Evolutionary conservation across 208 protist genomes (phyloP).

Genomic region (Porcisia hertigi): DNA sequence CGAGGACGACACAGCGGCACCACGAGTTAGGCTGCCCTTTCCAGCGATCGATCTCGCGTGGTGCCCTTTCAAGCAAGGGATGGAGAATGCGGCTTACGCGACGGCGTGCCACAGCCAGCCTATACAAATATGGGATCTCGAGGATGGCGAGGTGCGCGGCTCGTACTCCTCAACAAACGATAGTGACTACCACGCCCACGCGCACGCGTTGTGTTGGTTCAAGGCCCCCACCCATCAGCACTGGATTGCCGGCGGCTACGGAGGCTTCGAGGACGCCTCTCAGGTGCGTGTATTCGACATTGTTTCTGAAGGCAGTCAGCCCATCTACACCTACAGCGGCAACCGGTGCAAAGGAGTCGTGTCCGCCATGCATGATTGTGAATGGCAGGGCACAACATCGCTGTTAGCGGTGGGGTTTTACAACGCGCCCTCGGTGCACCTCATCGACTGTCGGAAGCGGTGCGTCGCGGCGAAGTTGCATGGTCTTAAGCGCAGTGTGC

Average conservation of each 20-base stretch:
- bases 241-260: slow-evolving; percentile 70
- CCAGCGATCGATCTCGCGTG: slow-evolving; percentile 74
- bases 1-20: slow-evolving; percentile 10
- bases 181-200: slow-evolving; percentile 50
- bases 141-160: slow-evolving; percentile 63
- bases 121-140: slow-evolving; percentile 79
- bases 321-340: slow-evolving; percentile 47
- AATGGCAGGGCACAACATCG: slow-evolving; percentile 10
- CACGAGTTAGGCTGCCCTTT: slow-evolving; percentile 58
- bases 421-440: slow-evolving; percentile 53
- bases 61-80: slow-evolving; percentile 73
- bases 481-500: slow-evolving; percentile 21
- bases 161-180: slow-evolving; percentile 66
- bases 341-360: slow-evolving; percentile 17
- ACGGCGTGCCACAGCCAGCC: slow-evolving; percentile 57
- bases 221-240: slow-evolving; percentile 4
- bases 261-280: slow-evolving; percentile 54
- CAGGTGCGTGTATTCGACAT: slow-evolving; percentile 80
- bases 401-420: slow-evolving; percentile 58
- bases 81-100: slow-evolving; percentile 54
- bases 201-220: slow-evolving; percentile 55
- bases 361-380: slow-evolving; percentile 43
- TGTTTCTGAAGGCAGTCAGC: slow-evolving; percentile 41
- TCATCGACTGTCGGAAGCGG: slow-evolving; percentile 59
- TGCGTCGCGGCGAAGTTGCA: slow-evolving; percentile 53